A percentile compares a stretch with the other conserved stretches of the same genome.
Conservation (phyloP, 768 basidiomycete genomes). For the Phylloporus sp. region DNA sequence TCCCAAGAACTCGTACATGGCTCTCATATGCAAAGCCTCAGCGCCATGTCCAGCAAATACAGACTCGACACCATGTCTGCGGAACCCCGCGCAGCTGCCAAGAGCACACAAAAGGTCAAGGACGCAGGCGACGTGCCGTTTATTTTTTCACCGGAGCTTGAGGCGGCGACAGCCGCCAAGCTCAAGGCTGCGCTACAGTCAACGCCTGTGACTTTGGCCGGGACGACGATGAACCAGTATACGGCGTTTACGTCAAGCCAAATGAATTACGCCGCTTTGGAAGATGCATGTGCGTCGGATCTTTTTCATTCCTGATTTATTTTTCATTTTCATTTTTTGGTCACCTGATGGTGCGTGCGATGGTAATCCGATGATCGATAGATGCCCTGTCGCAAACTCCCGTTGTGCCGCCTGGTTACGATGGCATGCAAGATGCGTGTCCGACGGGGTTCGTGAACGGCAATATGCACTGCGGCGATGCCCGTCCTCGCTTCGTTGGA, state of each 20-base stretch:
- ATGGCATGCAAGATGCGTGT: constrained; percentile 3
- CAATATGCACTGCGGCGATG: constrained; percentile 3
- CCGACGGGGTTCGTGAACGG: constrained; percentile 4
- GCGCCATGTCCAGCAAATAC: constrained; percentile 26
- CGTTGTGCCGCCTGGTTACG: constrained; percentile 11
- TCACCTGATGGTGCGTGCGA: not conserved
- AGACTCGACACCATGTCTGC: constrained; percentile 13
- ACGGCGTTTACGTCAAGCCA: constrained; percentile 20
- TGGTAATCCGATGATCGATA: constrained; percentile 2
- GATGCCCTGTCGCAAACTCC: constrained; percentile 5
- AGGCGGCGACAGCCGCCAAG: constrained; percentile 28
- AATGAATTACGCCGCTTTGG: constrained; percentile 15
- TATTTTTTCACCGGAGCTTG: constrained; percentile 30
- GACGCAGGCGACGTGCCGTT: constrained; percentile 31
- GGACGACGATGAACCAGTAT: constrained; percentile 8
- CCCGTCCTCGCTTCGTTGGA: constrained; percentile 12
- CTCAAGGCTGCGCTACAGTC: constrained; percentile 25
- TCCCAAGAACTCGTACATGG: constrained; percentile 22
- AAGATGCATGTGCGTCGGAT: constrained; percentile 27
- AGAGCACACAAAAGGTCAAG: constrained; percentile 20
- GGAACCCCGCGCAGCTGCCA: constrained; percentile 11
- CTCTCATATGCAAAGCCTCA: constrained; percentile 17
- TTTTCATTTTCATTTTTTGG: not conserved
- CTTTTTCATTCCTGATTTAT: constrained; percentile 3
- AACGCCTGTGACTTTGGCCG: constrained; percentile 3